Evolutionary conservation across 768 basidiomycete genomes (phyloP).

Genomic region (Podaxis sp.): DNA sequence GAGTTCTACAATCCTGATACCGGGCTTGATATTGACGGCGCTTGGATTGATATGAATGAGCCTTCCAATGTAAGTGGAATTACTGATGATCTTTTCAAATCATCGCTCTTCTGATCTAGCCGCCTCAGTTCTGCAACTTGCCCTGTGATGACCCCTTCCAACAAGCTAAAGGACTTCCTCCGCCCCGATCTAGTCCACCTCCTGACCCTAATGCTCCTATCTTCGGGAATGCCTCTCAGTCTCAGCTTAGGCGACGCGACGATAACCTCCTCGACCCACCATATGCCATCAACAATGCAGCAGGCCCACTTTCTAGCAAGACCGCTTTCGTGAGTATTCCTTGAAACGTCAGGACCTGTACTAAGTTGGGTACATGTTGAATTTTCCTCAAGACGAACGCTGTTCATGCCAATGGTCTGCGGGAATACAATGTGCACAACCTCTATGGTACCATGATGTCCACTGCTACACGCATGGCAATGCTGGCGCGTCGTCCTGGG

Average conservation of each 20-base stretch:
- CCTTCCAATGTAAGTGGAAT: slow-evolving; percentile 53
- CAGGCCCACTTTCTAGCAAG: slow-evolving; percentile 49
- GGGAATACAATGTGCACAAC: slow-evolving; percentile 66
- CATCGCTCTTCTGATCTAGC: neutral
- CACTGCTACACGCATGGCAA: slow-evolving; percentile 54
- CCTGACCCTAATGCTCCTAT: slow-evolving; percentile 57
- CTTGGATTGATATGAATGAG: slow-evolving; percentile 81
- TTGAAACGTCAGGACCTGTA: neutral
- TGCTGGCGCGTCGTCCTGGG: slow-evolving; percentile 63
- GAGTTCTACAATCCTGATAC: slow-evolving; percentile 51
- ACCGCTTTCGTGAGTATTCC: slow-evolving; percentile 49
- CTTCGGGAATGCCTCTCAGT: slow-evolving; percentile 29
- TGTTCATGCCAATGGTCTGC: slow-evolving; percentile 55
- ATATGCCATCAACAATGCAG: slow-evolving; percentile 60
- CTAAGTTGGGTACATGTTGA: neutral
- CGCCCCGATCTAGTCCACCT: slow-evolving; percentile 44
- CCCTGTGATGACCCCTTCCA: slow-evolving; percentile 62
- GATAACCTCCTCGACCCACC: slow-evolving; percentile 48
- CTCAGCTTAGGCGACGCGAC: slow-evolving; percentile 24
- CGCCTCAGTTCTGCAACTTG: slow-evolving; percentile 54
- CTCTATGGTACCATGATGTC: slow-evolving; percentile 77
- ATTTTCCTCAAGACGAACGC: slow-evolving; percentile 36
- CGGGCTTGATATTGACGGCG: slow-evolving; percentile 67
- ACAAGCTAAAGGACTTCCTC: slow-evolving; percentile 61
- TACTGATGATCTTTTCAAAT: neutral